Base-by-base conservation (phyloP, 139 green algal species). In the Chlamydomonas sp. region DNA sequence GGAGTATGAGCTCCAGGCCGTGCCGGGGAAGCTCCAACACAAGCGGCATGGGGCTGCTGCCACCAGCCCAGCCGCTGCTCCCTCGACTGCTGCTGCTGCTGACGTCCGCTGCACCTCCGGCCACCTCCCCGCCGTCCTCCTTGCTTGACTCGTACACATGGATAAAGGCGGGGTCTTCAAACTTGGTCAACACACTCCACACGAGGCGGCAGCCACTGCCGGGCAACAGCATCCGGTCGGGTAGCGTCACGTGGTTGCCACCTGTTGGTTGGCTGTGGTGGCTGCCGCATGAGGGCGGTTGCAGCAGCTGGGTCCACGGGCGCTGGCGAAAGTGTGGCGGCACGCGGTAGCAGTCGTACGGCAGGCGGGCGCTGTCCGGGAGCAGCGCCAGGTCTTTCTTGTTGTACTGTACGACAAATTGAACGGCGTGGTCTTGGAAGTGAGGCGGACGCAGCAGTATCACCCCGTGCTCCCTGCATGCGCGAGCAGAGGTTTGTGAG, bases 11-110 rank as follows among this genome's bases (percentile, higher is more conserved):
- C 85, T 94, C 89, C 77, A 96, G 81, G 1, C 85, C 16, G 49
- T 89, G 94, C 5, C 93, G 90, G 0, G 93, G 90, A 68, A 95
- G 89, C 85, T 94, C 89, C 63, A 89, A 90, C 2, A 80, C 59
- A 75, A 92, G 68, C 10, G 12, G 31, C 31, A 0, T 49, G 31
- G 31, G 31, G 31, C 31, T 49, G 31, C 31, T 49, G 31, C 31
- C 0, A 0, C 31, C 31, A 49, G 31, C 31, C 31, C 0, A 49
- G 31, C 31, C 31, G 31, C 31, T 49, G 31, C 31, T 2, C 0
- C 5, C 57, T 1, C 60, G 2, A 60, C 64, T 1, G 62, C n/a
- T n/a, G 8, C 3, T 69, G 62, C 1, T 7, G 31, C 31, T 49
- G 31, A 0, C 31, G 31, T 49, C 31, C 31, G 0, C 31, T 49